phyloP scores from a whole-genome alignment of 352 stramenopile genomes.

The Pythium apleroticum region DNA sequence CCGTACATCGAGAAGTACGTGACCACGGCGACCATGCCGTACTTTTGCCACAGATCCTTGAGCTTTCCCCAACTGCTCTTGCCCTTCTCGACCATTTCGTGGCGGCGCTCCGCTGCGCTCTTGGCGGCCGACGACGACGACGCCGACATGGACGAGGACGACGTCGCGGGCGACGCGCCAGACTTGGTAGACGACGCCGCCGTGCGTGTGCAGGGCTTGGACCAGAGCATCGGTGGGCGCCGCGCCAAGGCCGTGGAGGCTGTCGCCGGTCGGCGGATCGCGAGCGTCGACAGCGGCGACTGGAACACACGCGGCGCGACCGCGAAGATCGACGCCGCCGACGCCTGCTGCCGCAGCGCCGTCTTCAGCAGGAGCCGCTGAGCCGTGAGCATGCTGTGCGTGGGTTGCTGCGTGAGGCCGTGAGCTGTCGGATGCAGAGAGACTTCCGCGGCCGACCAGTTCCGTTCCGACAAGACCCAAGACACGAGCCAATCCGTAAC shows the following conservation, averaged over 20 bases:
- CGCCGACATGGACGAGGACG: constrained; percentile 23
- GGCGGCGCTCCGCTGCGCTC: constrained; percentile 26
- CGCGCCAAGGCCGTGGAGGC: constrained; percentile 1
- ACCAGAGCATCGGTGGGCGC: constrained; percentile 16
- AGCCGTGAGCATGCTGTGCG: constrained; percentile 14
- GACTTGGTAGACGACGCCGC: constrained; percentile 1
- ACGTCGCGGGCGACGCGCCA: constrained; percentile 11
- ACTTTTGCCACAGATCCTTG: constrained; percentile 84
- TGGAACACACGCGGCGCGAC: constrained; percentile 2
- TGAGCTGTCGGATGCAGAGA: background rate
- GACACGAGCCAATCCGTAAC: constrained; percentile 2
- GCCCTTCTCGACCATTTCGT: constrained; percentile 38
- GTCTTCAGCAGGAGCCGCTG: constrained; percentile 14
- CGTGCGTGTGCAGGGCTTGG: constrained; percentile 6
- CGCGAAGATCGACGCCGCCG: background rate
- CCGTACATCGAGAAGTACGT: constrained; percentile 85
- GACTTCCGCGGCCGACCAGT: background rate
- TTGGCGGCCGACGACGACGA: constrained; percentile 31
- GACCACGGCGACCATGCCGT: constrained; percentile 78
- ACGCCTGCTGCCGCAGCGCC: constrained; percentile 9
- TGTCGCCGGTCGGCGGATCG: constrained; percentile 3
- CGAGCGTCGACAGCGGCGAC: constrained; percentile 15
- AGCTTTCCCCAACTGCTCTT: constrained; percentile 53
- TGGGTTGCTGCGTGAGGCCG: background rate
- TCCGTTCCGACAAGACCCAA: background rate